Evolutionary conservation across 176 grass and related monocot species (phyloP).

Genomic region (Phyllostachys edulis): DNA sequence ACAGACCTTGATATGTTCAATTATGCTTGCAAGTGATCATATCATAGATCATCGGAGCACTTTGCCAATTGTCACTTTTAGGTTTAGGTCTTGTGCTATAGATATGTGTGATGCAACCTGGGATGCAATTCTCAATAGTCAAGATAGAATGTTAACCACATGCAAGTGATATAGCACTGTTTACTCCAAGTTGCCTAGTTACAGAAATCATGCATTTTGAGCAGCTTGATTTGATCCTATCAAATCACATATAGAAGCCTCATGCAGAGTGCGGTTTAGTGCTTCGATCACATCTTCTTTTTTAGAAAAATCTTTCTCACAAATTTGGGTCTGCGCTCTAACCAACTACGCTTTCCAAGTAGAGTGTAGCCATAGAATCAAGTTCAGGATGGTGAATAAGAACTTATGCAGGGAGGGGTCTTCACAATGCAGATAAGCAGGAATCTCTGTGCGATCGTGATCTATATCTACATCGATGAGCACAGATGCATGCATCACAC

Average conservation of each 20-base stretch:
- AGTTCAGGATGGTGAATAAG: not conserved
- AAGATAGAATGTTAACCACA: not conserved
- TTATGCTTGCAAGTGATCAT: not conserved
- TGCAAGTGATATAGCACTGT: not conserved
- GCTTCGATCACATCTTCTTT: not conserved
- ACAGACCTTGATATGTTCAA: not conserved
- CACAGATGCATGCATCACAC: not conserved
- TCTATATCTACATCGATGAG: not conserved
- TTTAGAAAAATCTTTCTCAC: too few species aligned
- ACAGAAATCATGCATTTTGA: not conserved
- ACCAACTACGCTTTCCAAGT: too few species aligned
- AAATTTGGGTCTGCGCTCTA: too few species aligned
- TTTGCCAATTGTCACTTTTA: not conserved
- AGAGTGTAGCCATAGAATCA: not conserved
- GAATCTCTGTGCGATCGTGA: slow-evolving; percentile 25
- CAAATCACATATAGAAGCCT: not conserved
- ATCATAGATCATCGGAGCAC: not conserved
- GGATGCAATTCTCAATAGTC: not conserved
- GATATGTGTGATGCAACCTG: not conserved
- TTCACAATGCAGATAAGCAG: not conserved
- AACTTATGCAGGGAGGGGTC: not conserved
- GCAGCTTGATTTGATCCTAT: not conserved
- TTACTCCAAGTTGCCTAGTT: not conserved
- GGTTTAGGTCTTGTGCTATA: not conserved
- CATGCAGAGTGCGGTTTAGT: not conserved